Evolutionary conservation across 2,329 filamentous ascomycete species (phyloP).

Genomic region (Penicillium sp.): DNA sequence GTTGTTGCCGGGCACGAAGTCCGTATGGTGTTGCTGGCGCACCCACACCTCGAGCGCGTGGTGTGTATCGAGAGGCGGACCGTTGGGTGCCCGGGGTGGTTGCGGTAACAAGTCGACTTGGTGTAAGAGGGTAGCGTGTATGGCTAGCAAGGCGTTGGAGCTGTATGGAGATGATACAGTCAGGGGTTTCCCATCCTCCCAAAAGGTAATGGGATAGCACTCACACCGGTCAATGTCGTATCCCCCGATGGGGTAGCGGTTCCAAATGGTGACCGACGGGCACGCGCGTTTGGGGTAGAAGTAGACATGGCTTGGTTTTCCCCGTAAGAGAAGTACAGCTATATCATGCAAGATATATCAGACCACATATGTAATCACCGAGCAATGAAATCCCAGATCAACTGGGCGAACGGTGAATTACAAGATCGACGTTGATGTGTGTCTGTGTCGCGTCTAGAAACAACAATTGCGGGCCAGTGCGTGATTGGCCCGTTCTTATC

Average conservation of each 20-base stretch:
- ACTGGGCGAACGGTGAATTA: background rate
- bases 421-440: constrained; percentile 4
- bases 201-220: background rate
- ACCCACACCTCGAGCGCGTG: constrained; percentile 24
- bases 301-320: constrained; percentile 13
- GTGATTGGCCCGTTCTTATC: constrained; percentile 24
- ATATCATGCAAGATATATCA: background rate
- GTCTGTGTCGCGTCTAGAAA: constrained; percentile 15
- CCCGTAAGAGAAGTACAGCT: background rate
- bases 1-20: constrained; percentile 47
- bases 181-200: background rate
- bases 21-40: constrained; percentile 50
- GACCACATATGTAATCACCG: background rate
- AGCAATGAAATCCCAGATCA: background rate
- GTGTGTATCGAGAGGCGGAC: constrained; percentile 29
- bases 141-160: constrained; percentile 29
- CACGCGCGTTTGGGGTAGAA: constrained; percentile 26
- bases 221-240: constrained; percentile 23
- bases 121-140: constrained; percentile 30
- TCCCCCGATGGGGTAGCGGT: constrained; percentile 24
- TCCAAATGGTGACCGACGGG: constrained; percentile 19
- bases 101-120: constrained; percentile 24
- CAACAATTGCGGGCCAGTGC: constrained; percentile 14
- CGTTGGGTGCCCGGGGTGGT: constrained; percentile 29
- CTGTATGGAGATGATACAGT: constrained; percentile 12